Conservation (phyloP, 169 alveolate species). For the Plasmodium chabaudi region DNA sequence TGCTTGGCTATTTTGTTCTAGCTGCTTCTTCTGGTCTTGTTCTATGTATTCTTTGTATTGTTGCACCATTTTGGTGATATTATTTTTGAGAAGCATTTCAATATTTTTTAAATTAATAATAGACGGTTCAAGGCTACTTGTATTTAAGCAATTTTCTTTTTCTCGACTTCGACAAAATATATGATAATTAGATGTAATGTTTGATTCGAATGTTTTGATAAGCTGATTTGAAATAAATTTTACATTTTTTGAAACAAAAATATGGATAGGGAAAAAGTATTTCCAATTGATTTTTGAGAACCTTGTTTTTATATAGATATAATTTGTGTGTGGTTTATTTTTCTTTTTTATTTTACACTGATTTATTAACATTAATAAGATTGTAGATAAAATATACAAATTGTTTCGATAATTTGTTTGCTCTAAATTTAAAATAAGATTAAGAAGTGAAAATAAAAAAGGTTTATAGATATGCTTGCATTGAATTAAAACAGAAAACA, state of each 20-base stretch:
- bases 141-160: neutral
- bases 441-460: neutral
- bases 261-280: slow-evolving; percentile 30
- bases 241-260: neutral
- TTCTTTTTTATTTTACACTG: slow-evolving; percentile 12
- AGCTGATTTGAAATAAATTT: neutral
- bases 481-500: slow-evolving; percentile 13
- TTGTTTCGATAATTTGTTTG: neutral
- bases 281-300: slow-evolving; percentile 10
- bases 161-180: neutral
- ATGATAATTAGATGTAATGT: too few relatives aligned
- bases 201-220: too few relatives aligned
- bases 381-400: slow-evolving; percentile 14
- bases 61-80: neutral
- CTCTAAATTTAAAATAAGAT: neutral
- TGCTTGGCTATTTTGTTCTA: neutral
- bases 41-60: neutral
- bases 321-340: neutral
- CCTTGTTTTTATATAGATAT: slow-evolving; percentile 12
- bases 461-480: slow-evolving; percentile 36
- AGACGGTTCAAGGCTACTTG: neutral
- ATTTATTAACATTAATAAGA: slow-evolving; percentile 14
- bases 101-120: neutral
- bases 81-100: neutral
- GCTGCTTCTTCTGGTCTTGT: neutral